Percentiles rank a stretch among this genome's conserved stretches.
These are phyloP conservation scores for Schwanniomyces etchellsii DNA, from an alignment of 1,139 yeast genomes.

Conservation along the genomic window DNA sequence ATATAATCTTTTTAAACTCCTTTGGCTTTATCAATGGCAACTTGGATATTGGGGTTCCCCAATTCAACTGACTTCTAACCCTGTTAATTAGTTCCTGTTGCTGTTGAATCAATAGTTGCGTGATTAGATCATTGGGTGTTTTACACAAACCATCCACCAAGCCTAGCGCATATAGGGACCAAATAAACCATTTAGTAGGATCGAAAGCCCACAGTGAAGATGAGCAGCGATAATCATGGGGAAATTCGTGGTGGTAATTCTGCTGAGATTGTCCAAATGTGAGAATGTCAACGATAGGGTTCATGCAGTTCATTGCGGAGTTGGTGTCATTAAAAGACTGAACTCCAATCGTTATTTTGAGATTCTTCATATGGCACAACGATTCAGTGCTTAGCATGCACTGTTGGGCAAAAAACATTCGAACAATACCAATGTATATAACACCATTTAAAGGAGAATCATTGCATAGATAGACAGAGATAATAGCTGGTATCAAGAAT, in stretches of 20 bases:
- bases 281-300: conserved; percentile 48
- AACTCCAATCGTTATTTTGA: conserved; percentile 38
- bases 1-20: conserved; percentile 42
- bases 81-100: conserved; percentile 58
- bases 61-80: conserved; percentile 56
- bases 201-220: conserved; percentile 50
- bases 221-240: conserved; percentile 56
- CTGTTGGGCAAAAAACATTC: conserved; percentile 56
- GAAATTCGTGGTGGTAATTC: conserved; percentile 72
- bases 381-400: conserved; percentile 53
- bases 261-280: conserved; percentile 64
- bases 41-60: conserved; percentile 74
- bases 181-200: conserved; percentile 62
- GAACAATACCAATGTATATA: conserved; percentile 55
- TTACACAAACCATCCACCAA: conserved; percentile 34
- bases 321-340: conserved; percentile 64
- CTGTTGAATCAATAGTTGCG: conserved; percentile 56
- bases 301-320: conserved; percentile 42
- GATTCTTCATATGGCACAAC: conserved; percentile 45
- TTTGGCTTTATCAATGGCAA: conserved; percentile 48
- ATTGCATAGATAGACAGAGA: conserved; percentile 31
- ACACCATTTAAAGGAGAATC: conserved; percentile 52
- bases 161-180: conserved; percentile 33
- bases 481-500: conserved; percentile 41
- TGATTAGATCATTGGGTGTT: conserved; percentile 43